Percentiles rank a stretch among this genome's conserved stretches.
These are phyloP conservation scores for Coemansia sp. DNA, from an alignment of 192 early-diverging fungal species.

Conservation along the genomic window DNA sequence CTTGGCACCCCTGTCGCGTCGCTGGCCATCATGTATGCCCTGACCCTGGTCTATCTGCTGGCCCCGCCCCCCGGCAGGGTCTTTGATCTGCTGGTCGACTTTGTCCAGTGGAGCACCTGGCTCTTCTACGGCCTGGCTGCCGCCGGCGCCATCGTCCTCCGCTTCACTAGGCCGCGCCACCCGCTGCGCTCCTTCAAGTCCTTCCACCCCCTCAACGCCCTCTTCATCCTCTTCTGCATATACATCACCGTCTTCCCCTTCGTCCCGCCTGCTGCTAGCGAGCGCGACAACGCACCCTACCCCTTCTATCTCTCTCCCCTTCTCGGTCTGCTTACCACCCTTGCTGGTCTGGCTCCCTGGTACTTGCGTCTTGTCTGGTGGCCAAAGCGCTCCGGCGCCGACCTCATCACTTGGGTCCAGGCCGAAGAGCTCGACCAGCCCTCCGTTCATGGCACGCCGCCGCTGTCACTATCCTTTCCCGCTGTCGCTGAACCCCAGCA, in stretches of 20 bases:
- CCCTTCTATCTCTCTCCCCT: constrained; percentile 57
- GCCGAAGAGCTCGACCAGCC: constrained; percentile 12
- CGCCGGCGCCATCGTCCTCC: constrained; percentile 56
- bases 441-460: neutral
- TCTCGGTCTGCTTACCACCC: constrained; percentile 49
- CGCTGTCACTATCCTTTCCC: no score
- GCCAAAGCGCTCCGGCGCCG: constrained; percentile 31
- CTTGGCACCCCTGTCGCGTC: constrained; percentile 52
- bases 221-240: constrained; percentile 57
- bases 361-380: constrained; percentile 55
- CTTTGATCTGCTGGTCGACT: constrained; percentile 64
- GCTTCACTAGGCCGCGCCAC: constrained; percentile 41
- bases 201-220: constrained; percentile 47
- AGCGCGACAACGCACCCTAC: constrained; percentile 18
- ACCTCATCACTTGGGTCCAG: constrained; percentile 32
- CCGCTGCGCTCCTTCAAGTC: constrained; percentile 55
- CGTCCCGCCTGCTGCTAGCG: constrained; percentile 55
- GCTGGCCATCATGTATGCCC: constrained; percentile 44
- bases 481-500: neutral
- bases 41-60: constrained; percentile 56
- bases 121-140: constrained; percentile 62
- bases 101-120: constrained; percentile 63
- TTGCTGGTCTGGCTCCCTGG: constrained; percentile 44
- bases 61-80: constrained; percentile 61
- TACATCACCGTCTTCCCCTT: constrained; percentile 61